Evolutionary conservation across 1,284 basidiomycete genomes (phyloP).

Genomic region (Ceratobasidium sp.): DNA sequence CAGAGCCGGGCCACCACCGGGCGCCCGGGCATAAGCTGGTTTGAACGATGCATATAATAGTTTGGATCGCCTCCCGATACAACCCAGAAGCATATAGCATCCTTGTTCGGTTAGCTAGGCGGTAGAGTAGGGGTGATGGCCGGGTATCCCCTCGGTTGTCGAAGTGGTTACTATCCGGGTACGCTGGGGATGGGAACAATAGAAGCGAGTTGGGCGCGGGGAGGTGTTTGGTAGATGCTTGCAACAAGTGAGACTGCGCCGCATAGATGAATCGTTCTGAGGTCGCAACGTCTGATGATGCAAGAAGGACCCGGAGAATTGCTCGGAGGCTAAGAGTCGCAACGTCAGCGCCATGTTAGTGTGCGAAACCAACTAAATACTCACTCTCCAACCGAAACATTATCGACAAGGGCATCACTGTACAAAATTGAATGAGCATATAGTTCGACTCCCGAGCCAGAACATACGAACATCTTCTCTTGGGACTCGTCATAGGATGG

Average conservation of each 20-base stretch:
- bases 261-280: conserved; percentile 34
- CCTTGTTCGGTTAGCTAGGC: conserved; percentile 36
- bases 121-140: conserved; percentile 37
- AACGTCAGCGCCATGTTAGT: conserved; percentile 8
- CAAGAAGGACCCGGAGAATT: conserved; percentile 36
- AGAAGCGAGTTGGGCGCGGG: conserved; percentile 39
- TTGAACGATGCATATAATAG: conserved; percentile 29
- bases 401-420: conserved; percentile 37
- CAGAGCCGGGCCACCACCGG: conserved; percentile 33
- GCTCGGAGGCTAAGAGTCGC: conserved; percentile 24
- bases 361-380: not conserved
- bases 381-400: conserved; percentile 39
- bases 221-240: conserved; percentile 32
- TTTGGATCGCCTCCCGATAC: conserved; percentile 37
- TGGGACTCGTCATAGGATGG: conserved; percentile 15
- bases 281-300: conserved; percentile 34
- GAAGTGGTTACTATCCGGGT: conserved; percentile 18
- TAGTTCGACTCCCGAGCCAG: conserved; percentile 2
- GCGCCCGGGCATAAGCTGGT: conserved; percentile 29
- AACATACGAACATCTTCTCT: conserved; percentile 35
- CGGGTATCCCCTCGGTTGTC: conserved; percentile 34
- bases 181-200: conserved; percentile 31
- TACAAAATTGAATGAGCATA: conserved; percentile 14
- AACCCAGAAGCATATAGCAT: conserved; percentile 40
- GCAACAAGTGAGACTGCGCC: conserved; percentile 28